These are phyloP conservation scores for Isatis lusitanica DNA, from an alignment of 441 rosid genomes.

Conservation along the genomic window DNA sequence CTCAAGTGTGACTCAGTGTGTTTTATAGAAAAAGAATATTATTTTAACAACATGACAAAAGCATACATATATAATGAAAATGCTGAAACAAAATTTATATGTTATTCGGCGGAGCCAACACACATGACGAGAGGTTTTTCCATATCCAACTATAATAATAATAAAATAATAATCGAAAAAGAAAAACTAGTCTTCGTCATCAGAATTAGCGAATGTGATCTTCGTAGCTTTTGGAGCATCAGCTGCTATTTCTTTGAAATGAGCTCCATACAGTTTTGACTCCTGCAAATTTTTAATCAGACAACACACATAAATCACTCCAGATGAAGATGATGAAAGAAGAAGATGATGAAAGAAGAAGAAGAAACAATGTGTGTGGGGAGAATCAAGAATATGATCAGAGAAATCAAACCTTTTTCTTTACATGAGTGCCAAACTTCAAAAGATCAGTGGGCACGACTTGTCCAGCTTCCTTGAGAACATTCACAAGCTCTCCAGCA, in stretches of 20 bases:
- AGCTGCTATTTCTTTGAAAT: slow-evolving; percentile 83
- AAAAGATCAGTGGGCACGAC: slow-evolving; percentile 74
- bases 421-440: slow-evolving; percentile 96
- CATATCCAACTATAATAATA: neutral
- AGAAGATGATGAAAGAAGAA: neutral
- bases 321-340: neutral
- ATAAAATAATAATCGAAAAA: neutral
- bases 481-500: slow-evolving; percentile 93
- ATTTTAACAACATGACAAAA: neutral
- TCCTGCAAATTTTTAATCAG: slow-evolving; percentile 50
- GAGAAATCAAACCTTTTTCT: slow-evolving; percentile 70
- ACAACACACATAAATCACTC: slow-evolving; percentile 16
- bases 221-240: slow-evolving; percentile 91
- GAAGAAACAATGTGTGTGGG: neutral
- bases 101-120: neutral
- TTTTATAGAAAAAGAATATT: neutral
- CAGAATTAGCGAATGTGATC: slow-evolving; percentile 70
- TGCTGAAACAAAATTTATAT: slow-evolving; percentile 4
- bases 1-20: neutral
- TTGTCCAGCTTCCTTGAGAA: slow-evolving; percentile 90
- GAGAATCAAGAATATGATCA: neutral
- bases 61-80: neutral
- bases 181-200: slow-evolving; percentile 59
- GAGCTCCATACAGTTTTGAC: slow-evolving; percentile 90
- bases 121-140: neutral